These are phyloP conservation scores for Metarhizium humberi DNA, from an alignment of 2,329 filamentous ascomycete species.

Conservation along the genomic window DNA sequence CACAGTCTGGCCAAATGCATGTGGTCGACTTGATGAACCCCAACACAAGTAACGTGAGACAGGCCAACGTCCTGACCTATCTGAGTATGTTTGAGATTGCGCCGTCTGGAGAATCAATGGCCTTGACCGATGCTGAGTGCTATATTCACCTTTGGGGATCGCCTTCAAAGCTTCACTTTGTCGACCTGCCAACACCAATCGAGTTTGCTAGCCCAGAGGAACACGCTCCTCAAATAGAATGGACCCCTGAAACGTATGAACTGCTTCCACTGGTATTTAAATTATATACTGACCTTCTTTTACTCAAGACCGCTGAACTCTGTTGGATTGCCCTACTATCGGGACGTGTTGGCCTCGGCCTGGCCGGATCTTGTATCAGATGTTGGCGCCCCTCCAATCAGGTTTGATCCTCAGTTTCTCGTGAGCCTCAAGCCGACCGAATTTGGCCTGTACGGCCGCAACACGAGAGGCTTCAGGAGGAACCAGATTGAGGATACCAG, in stretches of 20 bases:
- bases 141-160: slow-evolving; percentile 84
- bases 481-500: slow-evolving; percentile 80
- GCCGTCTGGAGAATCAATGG: slow-evolving; percentile 77
- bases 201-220: slow-evolving; percentile 65
- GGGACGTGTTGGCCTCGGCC: slow-evolving; percentile 75
- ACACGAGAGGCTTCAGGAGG: slow-evolving; percentile 61
- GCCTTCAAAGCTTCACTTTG: slow-evolving; percentile 75
- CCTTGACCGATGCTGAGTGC: slow-evolving; percentile 69
- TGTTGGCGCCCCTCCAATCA: slow-evolving; percentile 70
- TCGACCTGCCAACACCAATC: slow-evolving; percentile 67
- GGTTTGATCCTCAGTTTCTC: slow-evolving; percentile 63
- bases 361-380: slow-evolving; percentile 86
- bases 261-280: not conserved
- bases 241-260: slow-evolving; percentile 59
- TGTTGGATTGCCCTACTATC: slow-evolving; percentile 88
- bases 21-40: slow-evolving; percentile 94
- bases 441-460: slow-evolving; percentile 69
- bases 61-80: slow-evolving; percentile 67
- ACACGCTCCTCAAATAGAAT: slow-evolving; percentile 51
- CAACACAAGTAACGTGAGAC: slow-evolving; percentile 75
- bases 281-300: slow-evolving; percentile 6
- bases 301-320: slow-evolving; percentile 61
- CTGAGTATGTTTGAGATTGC: slow-evolving; percentile 79
- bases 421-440: slow-evolving; percentile 61
- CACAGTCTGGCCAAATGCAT: slow-evolving; percentile 87